Base-by-base conservation (phyloP, 2,329 filamentous ascomycete species). In the Phaeosphaeriaceae sp. region DNA sequence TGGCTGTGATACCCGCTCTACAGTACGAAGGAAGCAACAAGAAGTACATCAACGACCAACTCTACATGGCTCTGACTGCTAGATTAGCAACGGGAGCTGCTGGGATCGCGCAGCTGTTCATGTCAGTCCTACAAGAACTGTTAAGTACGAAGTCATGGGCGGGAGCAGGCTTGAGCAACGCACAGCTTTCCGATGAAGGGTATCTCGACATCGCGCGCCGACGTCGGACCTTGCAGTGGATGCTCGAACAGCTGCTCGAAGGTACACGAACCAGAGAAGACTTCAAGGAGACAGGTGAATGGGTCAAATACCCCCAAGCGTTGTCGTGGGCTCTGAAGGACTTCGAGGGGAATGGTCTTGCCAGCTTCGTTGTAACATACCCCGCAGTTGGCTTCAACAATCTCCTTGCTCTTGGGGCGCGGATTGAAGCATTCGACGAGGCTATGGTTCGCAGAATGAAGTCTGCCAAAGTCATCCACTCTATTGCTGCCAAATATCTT, bases 1-100 rank as follows among this genome's bases (percentile, higher is more conserved):
- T 62, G 11, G 72, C 72, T 1, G 58, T 72, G 21, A 61, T 77
- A 20, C 73, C 73, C 3, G 57, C 67, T 11, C 56, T 76, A 10
- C 53, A 68, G 19, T 76, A 74, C 36, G 55, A 63, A 10, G 69
- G 62, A 2, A 62, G 36, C 25, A 77, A 75, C 60, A 75, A 72
- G 60, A 65, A 64, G 48, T 77, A 76, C 57, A 72, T 76, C 57
- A 67, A 71, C 24, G 63, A 74, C 22, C 73, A 77, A 51, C 63
- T 77, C n/a, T 71, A 69, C 45, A 51, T 68, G 13, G 73, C 71
- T 1, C 51, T 77, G 21, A 77, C 72, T n/a, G 63, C 63, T 27
- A 64, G 70, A 22, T 57, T 76, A 17, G 58, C 61, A 2, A 75
- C 70, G 4, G 73, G 74, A 13, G 66, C 68, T 10, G 68, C 73